These are phyloP conservation scores for Aspergillus wentii DNA, from an alignment of 495 filamentous ascomycete genomes.

Conservation along the genomic window DNA sequence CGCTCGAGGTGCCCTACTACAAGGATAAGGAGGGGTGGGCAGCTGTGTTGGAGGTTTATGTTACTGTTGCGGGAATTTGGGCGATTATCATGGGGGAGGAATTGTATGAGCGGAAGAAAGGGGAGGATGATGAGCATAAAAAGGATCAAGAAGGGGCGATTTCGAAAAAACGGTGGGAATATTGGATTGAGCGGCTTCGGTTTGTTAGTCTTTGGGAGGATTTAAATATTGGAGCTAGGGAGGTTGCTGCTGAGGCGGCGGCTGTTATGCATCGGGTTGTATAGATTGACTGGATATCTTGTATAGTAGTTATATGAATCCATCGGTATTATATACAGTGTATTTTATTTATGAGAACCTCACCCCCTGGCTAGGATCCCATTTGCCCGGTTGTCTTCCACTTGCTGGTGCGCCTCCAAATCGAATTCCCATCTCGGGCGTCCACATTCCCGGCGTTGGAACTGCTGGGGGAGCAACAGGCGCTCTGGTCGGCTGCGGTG, in stretches of 20 bases:
- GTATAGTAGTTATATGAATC: neutral
- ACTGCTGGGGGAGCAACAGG: slow-evolving; percentile 50
- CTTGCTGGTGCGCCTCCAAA: slow-evolving; percentile 41
- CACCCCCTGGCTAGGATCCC: slow-evolving; percentile 61
- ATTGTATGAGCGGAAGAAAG: slow-evolving; percentile 17
- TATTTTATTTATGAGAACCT: slow-evolving; percentile 57
- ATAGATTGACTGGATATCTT: neutral
- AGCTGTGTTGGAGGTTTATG: neutral
- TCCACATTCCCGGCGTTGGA: slow-evolving; percentile 62
- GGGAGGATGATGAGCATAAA: no score
- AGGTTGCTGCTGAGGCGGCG: slow-evolving; percentile 15
- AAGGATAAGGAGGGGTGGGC: neutral
- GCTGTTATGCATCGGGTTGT: slow-evolving; percentile 15
- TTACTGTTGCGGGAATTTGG: slow-evolving; percentile 12
- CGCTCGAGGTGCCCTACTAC: slow-evolving; percentile 5
- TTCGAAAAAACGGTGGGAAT: slow-evolving; percentile 7
- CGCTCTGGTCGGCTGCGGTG: slow-evolving; percentile 49
- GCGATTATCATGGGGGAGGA: slow-evolving; percentile 22
- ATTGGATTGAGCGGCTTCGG: slow-evolving; percentile 11
- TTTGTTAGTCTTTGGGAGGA: slow-evolving; percentile 13
- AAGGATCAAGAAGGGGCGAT: neutral
- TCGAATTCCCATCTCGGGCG: slow-evolving; percentile 72
- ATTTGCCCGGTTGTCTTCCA: slow-evolving; percentile 27
- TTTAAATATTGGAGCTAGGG: slow-evolving; percentile 11
- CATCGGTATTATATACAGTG: neutral